Evolutionary conservation across 805 yeast species (phyloP).

Genomic region (Candida patagonica): DNA sequence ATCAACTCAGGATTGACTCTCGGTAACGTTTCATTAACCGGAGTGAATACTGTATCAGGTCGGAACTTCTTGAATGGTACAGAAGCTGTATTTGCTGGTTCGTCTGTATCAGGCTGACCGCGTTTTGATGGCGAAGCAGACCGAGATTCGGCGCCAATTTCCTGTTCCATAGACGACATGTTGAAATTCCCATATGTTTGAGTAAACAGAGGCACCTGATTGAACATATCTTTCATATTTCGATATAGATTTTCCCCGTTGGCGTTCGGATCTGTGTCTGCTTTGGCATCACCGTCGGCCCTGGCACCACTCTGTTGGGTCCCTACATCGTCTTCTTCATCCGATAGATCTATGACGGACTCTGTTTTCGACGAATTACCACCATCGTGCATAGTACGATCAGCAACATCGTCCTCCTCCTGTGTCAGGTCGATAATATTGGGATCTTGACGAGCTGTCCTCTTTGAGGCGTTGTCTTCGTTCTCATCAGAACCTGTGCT

Average conservation of each 20-base stretch:
- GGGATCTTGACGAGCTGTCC: background rate
- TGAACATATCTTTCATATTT: constrained; percentile 8
- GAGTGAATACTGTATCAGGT: background rate
- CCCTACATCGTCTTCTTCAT: background rate
- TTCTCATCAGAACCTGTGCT: constrained; percentile 3
- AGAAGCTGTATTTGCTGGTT: background rate
- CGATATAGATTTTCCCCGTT: constrained; percentile 5
- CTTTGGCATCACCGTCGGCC: background rate
- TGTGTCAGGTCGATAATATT: background rate
- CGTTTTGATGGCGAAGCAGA: background rate
- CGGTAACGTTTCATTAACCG: constrained; percentile 3
- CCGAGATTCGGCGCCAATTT: background rate
- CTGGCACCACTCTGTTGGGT: too few relatives aligned
- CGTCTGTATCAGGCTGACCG: background rate
- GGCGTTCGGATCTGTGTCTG: background rate
- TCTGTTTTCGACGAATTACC: background rate
- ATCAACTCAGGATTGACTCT: constrained; percentile 1
- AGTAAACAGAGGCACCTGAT: constrained; percentile 21
- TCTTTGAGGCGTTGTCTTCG: background rate
- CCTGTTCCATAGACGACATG: constrained; percentile 15
- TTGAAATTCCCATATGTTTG: constrained; percentile 23
- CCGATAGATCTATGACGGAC: background rate
- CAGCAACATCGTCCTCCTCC: background rate
- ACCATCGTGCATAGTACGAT: background rate
- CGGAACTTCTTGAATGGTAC: background rate